Evolutionary conservation across 1,284 basidiomycete species (phyloP).

Genomic region (Trametes hirsuta): DNA sequence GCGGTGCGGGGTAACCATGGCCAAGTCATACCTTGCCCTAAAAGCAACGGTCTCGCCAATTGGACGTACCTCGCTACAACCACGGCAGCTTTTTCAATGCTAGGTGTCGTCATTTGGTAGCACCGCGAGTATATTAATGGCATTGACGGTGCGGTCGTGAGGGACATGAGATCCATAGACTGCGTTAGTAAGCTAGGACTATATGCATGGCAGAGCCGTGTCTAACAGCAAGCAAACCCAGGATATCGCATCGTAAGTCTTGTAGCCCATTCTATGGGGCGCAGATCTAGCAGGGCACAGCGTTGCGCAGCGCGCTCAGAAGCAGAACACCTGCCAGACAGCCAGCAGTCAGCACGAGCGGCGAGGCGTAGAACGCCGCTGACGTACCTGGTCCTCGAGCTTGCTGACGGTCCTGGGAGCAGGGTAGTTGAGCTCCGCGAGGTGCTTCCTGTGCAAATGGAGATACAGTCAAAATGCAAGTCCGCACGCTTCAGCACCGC

Average conservation of each 20-base stretch:
- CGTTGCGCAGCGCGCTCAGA: slow-evolving; percentile 10
- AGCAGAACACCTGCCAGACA: slow-evolving; percentile 50
- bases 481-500: not conserved
- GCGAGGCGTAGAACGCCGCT: not conserved
- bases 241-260: slow-evolving; percentile 5
- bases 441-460: slow-evolving; percentile 68
- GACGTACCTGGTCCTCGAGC: slow-evolving; percentile 82
- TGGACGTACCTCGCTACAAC: no score
- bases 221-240: not conserved
- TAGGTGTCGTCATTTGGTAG: no score
- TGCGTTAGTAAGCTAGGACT: no score
- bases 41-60: no score
- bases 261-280: slow-evolving; percentile 13
- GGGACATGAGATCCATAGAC: not conserved
- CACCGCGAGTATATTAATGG: no score
- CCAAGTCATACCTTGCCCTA: no score
- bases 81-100: not conserved
- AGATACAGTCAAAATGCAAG: slow-evolving; percentile 8
- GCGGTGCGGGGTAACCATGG: no score
- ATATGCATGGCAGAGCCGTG: not conserved
- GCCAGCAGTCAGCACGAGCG: slow-evolving; percentile 3
- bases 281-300: slow-evolving; percentile 4
- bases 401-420: slow-evolving; percentile 92
- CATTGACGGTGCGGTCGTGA: no score
- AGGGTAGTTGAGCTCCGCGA: slow-evolving; percentile 87